These are phyloP conservation scores for Escovopsis sp. DNA, from an alignment of 2,329 filamentous ascomycete genomes.

Conservation along the genomic window DNA sequence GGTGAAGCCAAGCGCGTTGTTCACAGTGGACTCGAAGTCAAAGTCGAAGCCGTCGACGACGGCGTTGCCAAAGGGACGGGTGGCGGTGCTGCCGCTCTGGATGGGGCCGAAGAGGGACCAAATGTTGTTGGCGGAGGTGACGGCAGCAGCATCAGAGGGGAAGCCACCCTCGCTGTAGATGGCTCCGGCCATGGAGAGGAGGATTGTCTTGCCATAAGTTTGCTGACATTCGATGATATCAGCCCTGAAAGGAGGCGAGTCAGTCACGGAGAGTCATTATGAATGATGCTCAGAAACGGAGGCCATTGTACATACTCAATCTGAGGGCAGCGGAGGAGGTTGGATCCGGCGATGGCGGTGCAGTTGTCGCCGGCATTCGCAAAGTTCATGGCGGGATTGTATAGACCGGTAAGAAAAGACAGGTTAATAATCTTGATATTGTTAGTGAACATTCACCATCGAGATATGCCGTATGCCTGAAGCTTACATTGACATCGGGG, in stretches of 20 bases:
- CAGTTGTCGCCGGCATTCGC: constrained; percentile 48
- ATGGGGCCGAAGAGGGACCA: constrained; percentile 58
- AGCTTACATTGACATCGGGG: constrained; percentile 2
- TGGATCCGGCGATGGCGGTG: constrained; percentile 32
- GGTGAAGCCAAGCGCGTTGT: constrained; percentile 48
- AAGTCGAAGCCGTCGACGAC: constrained; percentile 64
- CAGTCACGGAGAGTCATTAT: background rate
- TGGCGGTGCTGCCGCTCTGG: constrained; percentile 24
- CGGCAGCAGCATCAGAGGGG: constrained; percentile 32
- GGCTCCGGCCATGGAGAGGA: constrained; percentile 57
- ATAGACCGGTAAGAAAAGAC: constrained; percentile 46
- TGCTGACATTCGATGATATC: constrained; percentile 47
- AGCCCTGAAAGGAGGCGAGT: constrained; percentile 14
- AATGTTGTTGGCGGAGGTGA: constrained; percentile 42
- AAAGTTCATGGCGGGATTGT: constrained; percentile 44
- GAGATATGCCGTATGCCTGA: background rate
- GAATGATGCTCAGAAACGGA: no score
- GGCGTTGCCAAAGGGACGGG: constrained; percentile 52
- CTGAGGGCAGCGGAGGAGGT: constrained; percentile 44
- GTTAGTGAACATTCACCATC: no score
- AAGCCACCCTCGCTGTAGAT: constrained; percentile 59
- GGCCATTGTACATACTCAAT: constrained; percentile 38
- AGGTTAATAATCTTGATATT: constrained; percentile 36
- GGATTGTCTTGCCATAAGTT: constrained; percentile 47
- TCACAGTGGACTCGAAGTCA: constrained; percentile 49